Evolutionary conservation across 306 rosid species (phyloP).

Genomic region (Datisca glomerata): DNA sequence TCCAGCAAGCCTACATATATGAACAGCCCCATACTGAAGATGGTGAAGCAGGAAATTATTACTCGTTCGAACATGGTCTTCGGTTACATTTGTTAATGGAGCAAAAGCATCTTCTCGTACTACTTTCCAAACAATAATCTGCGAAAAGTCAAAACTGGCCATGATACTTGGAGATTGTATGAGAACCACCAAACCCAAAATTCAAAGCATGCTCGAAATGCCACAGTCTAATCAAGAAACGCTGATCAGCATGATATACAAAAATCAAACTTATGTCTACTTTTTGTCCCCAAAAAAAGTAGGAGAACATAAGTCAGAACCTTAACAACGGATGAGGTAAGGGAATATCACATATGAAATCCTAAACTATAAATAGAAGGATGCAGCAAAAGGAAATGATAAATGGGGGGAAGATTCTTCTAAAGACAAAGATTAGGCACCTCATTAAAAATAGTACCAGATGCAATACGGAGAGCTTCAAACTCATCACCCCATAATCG

Average conservation of each 20-base stretch:
- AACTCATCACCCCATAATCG: constrained; percentile 84
- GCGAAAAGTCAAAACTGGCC: constrained; percentile 14
- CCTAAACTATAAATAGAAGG: no score
- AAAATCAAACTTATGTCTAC: no score
- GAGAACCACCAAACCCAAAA: background rate
- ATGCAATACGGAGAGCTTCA: constrained; percentile 68
- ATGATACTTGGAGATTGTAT: background rate
- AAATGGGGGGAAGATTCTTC: no score
- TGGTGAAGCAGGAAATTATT: constrained; percentile 12
- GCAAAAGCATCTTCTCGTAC: constrained; percentile 22
- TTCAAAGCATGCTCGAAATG: background rate
- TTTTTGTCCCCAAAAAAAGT: no score
- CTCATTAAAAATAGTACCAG: constrained; percentile 89
- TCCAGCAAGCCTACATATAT: constrained; percentile 67
- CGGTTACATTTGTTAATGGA: constrained; percentile 16
- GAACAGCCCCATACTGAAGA: constrained; percentile 45
- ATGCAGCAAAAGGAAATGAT: no score
- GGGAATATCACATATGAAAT: no score
- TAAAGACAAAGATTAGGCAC: constrained; percentile 39
- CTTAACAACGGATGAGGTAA: no score
- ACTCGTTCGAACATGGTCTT: constrained; percentile 19
- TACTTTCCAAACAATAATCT: constrained; percentile 91
- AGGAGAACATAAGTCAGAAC: no score
- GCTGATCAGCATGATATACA: no score
- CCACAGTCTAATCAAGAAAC: no score